phyloP scores from a whole-genome alignment of 345 rosid genomes.

The Fremontodendron californicum region DNA sequence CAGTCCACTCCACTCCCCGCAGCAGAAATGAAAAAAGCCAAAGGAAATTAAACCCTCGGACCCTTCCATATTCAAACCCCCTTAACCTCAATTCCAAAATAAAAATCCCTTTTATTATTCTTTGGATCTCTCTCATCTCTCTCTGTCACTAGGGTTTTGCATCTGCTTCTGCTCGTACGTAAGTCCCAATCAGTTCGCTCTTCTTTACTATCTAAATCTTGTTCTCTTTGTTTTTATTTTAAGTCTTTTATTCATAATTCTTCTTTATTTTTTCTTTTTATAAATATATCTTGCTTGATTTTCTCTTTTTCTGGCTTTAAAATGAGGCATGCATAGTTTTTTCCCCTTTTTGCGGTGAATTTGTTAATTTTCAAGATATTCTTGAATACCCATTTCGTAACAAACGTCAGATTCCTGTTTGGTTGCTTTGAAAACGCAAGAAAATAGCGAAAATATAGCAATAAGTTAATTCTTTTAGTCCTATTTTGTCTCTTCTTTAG shows the following conservation, averaged over 20 bases:
- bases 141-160: constrained; percentile 12
- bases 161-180: not conserved
- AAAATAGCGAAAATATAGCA: not conserved
- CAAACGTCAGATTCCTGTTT: not conserved
- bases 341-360: too few species aligned
- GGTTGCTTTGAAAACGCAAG: too few species aligned
- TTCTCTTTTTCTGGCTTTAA: not conserved
- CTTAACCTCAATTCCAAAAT: too few species aligned
- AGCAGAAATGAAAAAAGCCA: too few species aligned
- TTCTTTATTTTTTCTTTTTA: not conserved
- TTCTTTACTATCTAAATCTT: not conserved
- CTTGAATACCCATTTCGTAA: not conserved
- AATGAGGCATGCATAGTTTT: not conserved
- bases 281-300: not conserved
- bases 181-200: not conserved
- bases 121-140: not conserved
- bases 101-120: not conserved
- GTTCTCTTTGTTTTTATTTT: not conserved
- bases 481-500: not conserved
- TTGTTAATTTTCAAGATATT: not conserved
- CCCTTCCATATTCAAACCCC: too few species aligned
- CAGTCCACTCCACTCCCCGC: too few species aligned
- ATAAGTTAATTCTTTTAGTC: not conserved
- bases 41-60: too few species aligned
- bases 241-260: not conserved